Evolutionary conservation across 1,139 yeast species (phyloP).

Genomic region (Geotrichum australiense): DNA sequence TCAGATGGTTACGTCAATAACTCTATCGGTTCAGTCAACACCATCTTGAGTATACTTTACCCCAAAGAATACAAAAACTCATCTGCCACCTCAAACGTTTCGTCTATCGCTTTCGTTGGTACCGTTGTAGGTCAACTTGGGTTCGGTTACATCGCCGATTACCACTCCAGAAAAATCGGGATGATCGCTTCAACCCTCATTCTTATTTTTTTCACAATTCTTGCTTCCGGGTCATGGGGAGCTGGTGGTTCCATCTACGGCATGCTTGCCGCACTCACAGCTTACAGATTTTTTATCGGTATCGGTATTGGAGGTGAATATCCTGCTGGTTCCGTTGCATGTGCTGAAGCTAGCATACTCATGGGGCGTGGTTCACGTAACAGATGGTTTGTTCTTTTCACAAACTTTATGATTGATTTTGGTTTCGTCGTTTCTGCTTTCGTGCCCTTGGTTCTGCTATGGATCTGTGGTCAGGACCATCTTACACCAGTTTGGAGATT

Average conservation of each 20-base stretch:
- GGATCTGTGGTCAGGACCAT: conserved; percentile 70
- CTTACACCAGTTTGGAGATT: conserved; percentile 85
- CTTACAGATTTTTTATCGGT: conserved; percentile 81
- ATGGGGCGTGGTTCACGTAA: conserved; percentile 78
- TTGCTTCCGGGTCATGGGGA: conserved; percentile 88
- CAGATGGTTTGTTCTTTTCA: conserved; percentile 83
- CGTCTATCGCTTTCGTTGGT: conserved; percentile 88
- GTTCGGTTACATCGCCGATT: conserved; percentile 76
- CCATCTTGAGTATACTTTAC: conserved; percentile 59
- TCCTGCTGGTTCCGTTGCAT: conserved; percentile 89
- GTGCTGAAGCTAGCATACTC: conserved; percentile 82
- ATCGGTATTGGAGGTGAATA: conserved; percentile 76
- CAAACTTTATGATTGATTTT: conserved; percentile 77
- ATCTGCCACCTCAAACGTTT: conserved; percentile 64
- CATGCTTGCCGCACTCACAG: conserved; percentile 72
- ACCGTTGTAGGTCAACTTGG: conserved; percentile 79
- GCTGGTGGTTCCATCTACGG: conserved; percentile 57
- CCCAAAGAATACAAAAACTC: conserved; percentile 56
- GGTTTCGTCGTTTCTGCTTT: conserved; percentile 83
- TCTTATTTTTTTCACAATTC: conserved; percentile 65
- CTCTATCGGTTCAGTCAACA: conserved; percentile 68
- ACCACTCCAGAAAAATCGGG: conserved; percentile 68
- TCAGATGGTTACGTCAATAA: conserved; percentile 88
- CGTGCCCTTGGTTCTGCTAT: conserved; percentile 76
- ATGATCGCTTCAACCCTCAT: conserved; percentile 71